Percentiles rank a stretch among this genome's conserved stretches.
Evolutionary conservation across 2,329 filamentous ascomycete species (phyloP).

Genomic region (Coniochaeta hoffmannii): DNA sequence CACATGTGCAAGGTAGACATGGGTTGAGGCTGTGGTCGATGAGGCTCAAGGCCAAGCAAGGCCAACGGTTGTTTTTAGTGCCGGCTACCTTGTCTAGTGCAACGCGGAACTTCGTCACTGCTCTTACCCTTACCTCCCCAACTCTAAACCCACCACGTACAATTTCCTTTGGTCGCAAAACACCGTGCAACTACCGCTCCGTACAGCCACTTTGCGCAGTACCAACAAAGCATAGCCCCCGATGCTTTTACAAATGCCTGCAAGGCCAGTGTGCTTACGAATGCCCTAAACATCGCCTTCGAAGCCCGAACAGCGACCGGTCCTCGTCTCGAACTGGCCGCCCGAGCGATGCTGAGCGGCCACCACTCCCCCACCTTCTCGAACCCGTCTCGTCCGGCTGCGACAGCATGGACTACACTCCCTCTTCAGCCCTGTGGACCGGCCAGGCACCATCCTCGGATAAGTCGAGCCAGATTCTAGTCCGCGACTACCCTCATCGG

Average conservation of each 20-base stretch:
- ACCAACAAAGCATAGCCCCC: background rate
- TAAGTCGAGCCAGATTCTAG: constrained; percentile 68
- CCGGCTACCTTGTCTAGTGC: background rate
- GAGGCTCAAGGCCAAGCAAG: background rate
- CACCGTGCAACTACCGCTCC: too few relatives aligned
- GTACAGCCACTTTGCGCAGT: too few relatives aligned
- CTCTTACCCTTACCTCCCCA: background rate
- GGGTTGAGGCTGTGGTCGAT: background rate
- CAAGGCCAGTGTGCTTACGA: background rate
- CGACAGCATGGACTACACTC: constrained; percentile 39
- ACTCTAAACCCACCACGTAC: background rate
- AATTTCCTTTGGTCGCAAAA: too few relatives aligned
- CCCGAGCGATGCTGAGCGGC: background rate
- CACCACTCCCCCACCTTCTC: background rate
- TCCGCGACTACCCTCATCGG: constrained; percentile 80
- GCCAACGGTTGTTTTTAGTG: background rate
- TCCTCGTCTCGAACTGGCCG: background rate
- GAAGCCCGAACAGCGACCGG: background rate
- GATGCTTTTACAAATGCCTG: background rate
- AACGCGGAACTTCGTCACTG: background rate
- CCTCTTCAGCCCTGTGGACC: constrained; percentile 31
- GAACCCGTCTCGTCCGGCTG: background rate
- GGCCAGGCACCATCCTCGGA: constrained; percentile 42
- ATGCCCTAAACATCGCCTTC: background rate
- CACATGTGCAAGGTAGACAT: too few relatives aligned